These are phyloP conservation scores for Hyaloperonospora arabidopsidis DNA, from an alignment of 352 stramenopile species.

Conservation along the genomic window DNA sequence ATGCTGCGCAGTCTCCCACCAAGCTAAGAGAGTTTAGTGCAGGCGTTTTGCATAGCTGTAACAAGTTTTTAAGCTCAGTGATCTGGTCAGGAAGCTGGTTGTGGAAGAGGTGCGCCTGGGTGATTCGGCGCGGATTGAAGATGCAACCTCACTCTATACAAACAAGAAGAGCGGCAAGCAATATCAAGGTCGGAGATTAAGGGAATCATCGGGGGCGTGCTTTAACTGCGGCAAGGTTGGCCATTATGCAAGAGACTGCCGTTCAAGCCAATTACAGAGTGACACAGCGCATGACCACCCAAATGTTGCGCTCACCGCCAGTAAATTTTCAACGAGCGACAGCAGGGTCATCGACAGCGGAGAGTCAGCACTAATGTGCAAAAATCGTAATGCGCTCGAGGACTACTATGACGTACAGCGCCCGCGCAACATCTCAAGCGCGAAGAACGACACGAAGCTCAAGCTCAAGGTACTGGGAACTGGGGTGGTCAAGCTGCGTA, in stretches of 20 bases:
- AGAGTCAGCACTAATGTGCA: constrained; percentile 1
- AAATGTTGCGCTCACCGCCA: not conserved
- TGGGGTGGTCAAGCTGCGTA: not conserved
- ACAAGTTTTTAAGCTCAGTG: too few relatives aligned
- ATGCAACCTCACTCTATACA: too few relatives aligned
- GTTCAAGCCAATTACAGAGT: not conserved
- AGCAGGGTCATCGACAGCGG: not conserved
- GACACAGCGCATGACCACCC: not conserved
- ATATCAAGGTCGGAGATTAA: not conserved
- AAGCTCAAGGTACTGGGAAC: not conserved
- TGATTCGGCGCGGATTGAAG: too few relatives aligned
- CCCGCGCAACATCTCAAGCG: not conserved
- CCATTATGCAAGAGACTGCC: too few relatives aligned
- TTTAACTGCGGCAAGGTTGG: too few relatives aligned
- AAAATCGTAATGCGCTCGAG: not conserved
- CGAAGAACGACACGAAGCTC: not conserved
- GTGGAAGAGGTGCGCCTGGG: too few relatives aligned
- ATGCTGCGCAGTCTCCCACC: too few relatives aligned
- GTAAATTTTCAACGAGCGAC: not conserved
- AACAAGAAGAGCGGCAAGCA: not conserved
- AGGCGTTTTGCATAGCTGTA: too few relatives aligned
- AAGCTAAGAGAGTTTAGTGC: too few relatives aligned
- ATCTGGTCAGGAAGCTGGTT: too few relatives aligned
- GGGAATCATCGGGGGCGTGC: too few relatives aligned
- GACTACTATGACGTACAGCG: not conserved